Evolutionary conservation across 306 rosid genomes (phyloP).

Genomic region (Casuarina glauca): DNA sequence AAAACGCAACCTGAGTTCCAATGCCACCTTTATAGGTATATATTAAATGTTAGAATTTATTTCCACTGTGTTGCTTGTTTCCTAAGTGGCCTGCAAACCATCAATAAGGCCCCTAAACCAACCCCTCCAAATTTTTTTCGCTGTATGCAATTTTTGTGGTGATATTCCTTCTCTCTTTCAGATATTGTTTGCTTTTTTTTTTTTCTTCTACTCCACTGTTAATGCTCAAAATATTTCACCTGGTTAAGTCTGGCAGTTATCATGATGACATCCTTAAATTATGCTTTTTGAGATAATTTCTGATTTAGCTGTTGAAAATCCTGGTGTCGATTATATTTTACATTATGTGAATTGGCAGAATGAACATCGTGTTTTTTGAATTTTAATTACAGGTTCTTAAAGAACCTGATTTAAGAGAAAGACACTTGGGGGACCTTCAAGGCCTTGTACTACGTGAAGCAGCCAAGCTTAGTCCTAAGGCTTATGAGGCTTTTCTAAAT

Average conservation of each 20-base stretch:
- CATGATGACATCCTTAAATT: background rate
- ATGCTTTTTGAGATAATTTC: background rate
- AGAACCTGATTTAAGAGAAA: slow-evolving; percentile 73
- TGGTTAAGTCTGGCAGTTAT: background rate
- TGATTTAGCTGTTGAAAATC: background rate
- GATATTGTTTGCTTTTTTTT: background rate
- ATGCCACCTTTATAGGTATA: background rate
- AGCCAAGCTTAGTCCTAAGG: slow-evolving; percentile 45
- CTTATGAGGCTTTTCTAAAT: slow-evolving; percentile 56
- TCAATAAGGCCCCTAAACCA: background rate
- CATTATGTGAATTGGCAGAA: background rate
- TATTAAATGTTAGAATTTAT: background rate
- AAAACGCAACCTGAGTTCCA: background rate
- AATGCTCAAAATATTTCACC: background rate
- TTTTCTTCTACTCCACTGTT: background rate
- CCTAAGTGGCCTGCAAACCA: too few relatives aligned
- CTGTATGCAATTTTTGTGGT: too few relatives aligned
- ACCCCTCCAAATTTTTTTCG: background rate
- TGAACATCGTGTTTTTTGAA: background rate
- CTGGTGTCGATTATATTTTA: background rate
- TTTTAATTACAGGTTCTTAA: slow-evolving; percentile 56
- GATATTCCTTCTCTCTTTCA: background rate
- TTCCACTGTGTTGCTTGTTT: background rate
- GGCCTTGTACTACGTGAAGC: slow-evolving; percentile 55
- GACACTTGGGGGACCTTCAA: slow-evolving; percentile 89